Evolutionary conservation across 1,139 yeast genomes (phyloP), one percentile per base, ranked within the genome.

Genomic region (Sugiyamaella paludigena): DNA sequence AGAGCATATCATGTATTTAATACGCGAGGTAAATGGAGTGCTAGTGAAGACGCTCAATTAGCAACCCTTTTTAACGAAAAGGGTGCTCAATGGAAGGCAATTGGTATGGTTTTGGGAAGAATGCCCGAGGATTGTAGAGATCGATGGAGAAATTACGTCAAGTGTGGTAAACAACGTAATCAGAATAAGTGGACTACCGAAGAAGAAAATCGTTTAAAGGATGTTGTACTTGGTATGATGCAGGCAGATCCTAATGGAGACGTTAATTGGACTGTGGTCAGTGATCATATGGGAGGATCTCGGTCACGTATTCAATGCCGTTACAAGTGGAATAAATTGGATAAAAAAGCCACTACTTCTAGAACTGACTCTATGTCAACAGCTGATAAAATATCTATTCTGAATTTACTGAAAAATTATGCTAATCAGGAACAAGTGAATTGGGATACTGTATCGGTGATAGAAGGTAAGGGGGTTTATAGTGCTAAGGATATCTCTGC

Each of bases 91-190:
- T 89, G 97, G 97, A 86, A 87, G 58, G 75, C 76, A 39, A 85
- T 89, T 54, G 96, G 96, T 2, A 77, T 77, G 48, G 69, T 75
- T 7, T 73, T 89, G 80, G 87, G 87, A 10, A 77, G 98, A 61
- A 91, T 91, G 98, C 97, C 98, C 0, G 98, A 91, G 62, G 98
- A 91, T 69, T 89, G 97, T 66, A 77, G 98, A 57, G 98, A 91
- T 65, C 76, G 98, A 56, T 91, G 96, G 96, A 77, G 98, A 67
- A 91, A 91, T 66, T 91, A 91, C 63, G 85, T 89, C 53, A 89
- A 89, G 66, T 89, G 97, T 70, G 97, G 97, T 28, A 74, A 73
- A 12, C 79, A 79, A 50, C 74, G 97, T 55, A 79, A 81, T 12
- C 77, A 78, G 45, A 84, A 87, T 65, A 86, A 84, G 64, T 91